Evolutionary conservation across 1,284 basidiomycete genomes (phyloP), one percentile per base, ranked within the genome.

Genomic region (Ustilago hordei): DNA sequence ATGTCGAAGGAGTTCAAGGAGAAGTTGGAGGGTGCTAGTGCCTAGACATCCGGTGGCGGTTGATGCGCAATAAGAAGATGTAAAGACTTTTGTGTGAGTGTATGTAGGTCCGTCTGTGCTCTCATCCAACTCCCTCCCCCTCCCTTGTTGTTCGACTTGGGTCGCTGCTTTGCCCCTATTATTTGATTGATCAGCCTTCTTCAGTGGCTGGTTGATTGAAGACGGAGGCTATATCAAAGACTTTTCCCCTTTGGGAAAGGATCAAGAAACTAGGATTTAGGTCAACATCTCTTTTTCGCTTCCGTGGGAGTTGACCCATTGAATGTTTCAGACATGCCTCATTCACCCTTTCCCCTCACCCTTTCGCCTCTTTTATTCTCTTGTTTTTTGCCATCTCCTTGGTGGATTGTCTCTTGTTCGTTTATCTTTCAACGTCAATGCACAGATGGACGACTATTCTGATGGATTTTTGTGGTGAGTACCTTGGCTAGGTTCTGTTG

Each of bases 151-250:
- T 4, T 36, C 31, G 15, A 28, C 8, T 8, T 8, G 12, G 43
- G n/a, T 7, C 9, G 43, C 43, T 19, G 43, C 43, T 35, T 52
- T 53, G 71, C 78, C 81, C 81, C 81, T 76, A 70, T 71, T 81
- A 81, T 82, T 82, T 82, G 81, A 81, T 82, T 74, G 79, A 60
- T 55, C 69, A 73, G 80, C 62, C 76, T 64, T 45, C 34, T 54
- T 48, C 63, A 45, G 74, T 82, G 81, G 77, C 79, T 79, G 65
- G 62, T 72, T 65, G 79, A 82, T 82, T 82, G 81, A 82, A 82
- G 79, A 64, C 57, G 80, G 77, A 54, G 81, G 81, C 81, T 64
- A 82, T 60, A 81, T 75, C 13, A 45, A 70, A 41, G 23, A 17
- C 23, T 41, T 8, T 35, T 34, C 28, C 9, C 9, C 28, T 34